Evolutionary conservation across 371 early-diverging fungal species (phyloP).

Genomic region (Umbelopsis sp.): DNA sequence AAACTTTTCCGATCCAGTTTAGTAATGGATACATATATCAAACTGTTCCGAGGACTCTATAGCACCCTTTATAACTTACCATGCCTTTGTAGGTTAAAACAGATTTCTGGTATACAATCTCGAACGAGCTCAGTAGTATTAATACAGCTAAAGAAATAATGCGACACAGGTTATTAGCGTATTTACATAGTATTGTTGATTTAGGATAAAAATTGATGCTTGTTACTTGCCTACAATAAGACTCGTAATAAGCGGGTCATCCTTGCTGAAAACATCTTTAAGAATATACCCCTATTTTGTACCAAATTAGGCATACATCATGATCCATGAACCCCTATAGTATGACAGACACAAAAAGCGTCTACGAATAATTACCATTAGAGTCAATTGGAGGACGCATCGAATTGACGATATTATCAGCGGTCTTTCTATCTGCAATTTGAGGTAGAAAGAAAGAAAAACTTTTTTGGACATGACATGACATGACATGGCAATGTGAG

Average conservation of each 20-base stretch:
- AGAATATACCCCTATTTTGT: conserved; percentile 41
- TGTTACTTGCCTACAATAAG: conserved; percentile 38
- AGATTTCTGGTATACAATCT: conserved; percentile 46
- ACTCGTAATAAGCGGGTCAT: conserved; percentile 40
- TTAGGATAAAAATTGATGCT: background rate
- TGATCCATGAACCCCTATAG: background rate
- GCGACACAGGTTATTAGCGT: background rate
- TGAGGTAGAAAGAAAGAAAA: background rate
- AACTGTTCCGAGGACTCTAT: background rate
- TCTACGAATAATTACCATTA: conserved; percentile 36
- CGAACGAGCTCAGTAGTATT: conserved; percentile 44
- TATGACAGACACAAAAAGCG: background rate
- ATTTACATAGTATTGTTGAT: no score
- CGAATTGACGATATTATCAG: conserved; percentile 43
- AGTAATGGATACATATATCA: background rate
- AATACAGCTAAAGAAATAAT: conserved; percentile 32
- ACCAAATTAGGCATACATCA: background rate
- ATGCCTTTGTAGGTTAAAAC: conserved; percentile 45
- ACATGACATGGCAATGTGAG: no score
- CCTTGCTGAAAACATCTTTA: conserved; percentile 42
- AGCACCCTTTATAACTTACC: conserved; percentile 27
- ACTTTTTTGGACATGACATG: background rate
- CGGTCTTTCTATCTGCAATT: conserved; percentile 35
- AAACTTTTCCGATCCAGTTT: conserved; percentile 34
- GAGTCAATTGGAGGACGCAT: conserved; percentile 48